A percentile compares a stretch with the other conserved stretches of the same genome.
phyloP scores from a whole-genome alignment of 441 rosid genomes.

The Euphorbia celastroides region DNA sequence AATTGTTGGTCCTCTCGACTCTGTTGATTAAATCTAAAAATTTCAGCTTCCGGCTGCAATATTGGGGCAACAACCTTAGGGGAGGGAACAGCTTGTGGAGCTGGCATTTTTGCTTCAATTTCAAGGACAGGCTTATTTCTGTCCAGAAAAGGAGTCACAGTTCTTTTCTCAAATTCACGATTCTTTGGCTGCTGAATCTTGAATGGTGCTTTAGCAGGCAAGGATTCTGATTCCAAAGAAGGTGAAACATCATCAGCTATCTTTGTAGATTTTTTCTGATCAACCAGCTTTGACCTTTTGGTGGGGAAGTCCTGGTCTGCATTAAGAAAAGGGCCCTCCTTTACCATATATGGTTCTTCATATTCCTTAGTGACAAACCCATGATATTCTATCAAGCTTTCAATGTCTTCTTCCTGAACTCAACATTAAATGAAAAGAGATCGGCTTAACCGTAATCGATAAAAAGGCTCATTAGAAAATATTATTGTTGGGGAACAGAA shows the following conservation, averaged over 20 bases:
- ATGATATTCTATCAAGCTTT: constrained; percentile 60
- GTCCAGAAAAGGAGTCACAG: constrained; percentile 26
- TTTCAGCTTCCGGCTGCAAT: constrained; percentile 25
- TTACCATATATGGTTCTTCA: constrained; percentile 93
- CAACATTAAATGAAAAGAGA: constrained; percentile 29
- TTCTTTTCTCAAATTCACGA: constrained; percentile 28
- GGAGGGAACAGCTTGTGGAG: constrained; percentile 32
- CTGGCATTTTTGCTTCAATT: constrained; percentile 42
- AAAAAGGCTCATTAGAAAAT: constrained; percentile 2
- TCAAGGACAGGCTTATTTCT: constrained; percentile 28
- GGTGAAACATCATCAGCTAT: constrained; percentile 63
- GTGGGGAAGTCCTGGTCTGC: constrained; percentile 74
- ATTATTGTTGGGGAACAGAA: constrained; percentile 17
- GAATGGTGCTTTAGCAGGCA: constrained; percentile 28
- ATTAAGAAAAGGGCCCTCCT: constrained; percentile 77
- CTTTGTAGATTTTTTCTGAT: constrained; percentile 57
- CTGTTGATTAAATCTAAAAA: constrained; percentile 28
- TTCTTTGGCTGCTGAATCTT: constrained; percentile 30
- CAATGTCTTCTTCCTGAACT: constrained; percentile 77
- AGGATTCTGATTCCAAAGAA: constrained; percentile 26
- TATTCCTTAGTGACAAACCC: constrained; percentile 72
- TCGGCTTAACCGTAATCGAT: constrained; percentile 11
- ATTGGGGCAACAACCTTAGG: constrained; percentile 30
- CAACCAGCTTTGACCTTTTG: constrained; percentile 82
- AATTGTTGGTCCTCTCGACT: constrained; percentile 26